Evolutionary conservation across 2,329 filamentous ascomycete species (phyloP).

Genomic region (Coniochaeta sp.): DNA sequence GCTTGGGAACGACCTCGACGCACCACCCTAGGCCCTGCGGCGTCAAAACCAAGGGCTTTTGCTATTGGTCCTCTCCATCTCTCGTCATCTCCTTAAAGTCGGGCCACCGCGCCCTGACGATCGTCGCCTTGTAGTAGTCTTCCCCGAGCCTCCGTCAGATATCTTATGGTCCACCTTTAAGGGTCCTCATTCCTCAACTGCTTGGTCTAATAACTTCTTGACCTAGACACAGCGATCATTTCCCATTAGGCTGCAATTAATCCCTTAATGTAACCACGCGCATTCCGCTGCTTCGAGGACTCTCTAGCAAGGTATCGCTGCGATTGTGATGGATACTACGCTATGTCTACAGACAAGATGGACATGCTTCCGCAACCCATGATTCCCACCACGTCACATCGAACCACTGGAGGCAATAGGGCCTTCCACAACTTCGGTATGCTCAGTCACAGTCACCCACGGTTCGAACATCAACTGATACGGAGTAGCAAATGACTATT

Average conservation of each 20-base stretch:
- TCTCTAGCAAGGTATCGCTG: not conserved
- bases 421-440: conserved; percentile 62
- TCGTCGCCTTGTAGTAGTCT: not conserved
- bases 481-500: conserved; percentile 26
- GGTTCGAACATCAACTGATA: not conserved
- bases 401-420: conserved; percentile 54
- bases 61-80: not conserved
- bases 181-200: too few relatives aligned
- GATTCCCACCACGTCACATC: conserved; percentile 23
- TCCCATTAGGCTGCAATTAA: not conserved
- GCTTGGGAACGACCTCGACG: not conserved
- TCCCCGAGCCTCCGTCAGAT: not conserved
- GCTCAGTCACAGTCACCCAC: not conserved
- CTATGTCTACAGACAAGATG: conserved; percentile 6
- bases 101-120: not conserved
- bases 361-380: conserved; percentile 35
- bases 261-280: not conserved
- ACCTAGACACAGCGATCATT: not conserved
- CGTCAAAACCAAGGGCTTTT: not conserved
- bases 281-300: not conserved
- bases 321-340: not conserved
- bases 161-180: not conserved
- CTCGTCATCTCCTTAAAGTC: not conserved
- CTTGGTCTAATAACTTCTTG: not conserved
- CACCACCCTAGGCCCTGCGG: not conserved